Percentiles rank a stretch among this genome's conserved stretches.
Evolutionary conservation across 2,329 filamentous ascomycete genomes (phyloP).

Genomic region (Ascochyta clinopodiicola): DNA sequence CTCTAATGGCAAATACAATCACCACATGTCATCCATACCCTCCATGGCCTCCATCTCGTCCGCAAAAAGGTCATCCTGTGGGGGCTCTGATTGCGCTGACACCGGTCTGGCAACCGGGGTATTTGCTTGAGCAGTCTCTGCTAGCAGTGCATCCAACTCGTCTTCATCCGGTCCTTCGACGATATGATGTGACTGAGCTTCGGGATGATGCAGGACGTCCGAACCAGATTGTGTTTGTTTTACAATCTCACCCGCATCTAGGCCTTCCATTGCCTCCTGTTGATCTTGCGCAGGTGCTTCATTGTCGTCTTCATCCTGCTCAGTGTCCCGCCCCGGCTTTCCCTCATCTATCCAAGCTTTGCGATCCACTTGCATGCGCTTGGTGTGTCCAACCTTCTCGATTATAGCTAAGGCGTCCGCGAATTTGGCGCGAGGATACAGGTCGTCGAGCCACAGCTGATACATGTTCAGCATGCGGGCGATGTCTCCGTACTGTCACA

Average conservation of each 20-base stretch:
- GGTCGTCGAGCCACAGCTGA: slow-evolving; percentile 94
- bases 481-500: slow-evolving; percentile 77
- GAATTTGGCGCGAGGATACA: slow-evolving; percentile 95
- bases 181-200: slow-evolving; percentile 19
- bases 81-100: slow-evolving; percentile 13
- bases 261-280: slow-evolving; percentile 19
- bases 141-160: slow-evolving; percentile 62
- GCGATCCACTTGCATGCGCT: slow-evolving; percentile 74
- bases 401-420: slow-evolving; percentile 87
- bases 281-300: slow-evolving; percentile 2
- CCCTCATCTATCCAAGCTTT: slow-evolving; percentile 84
- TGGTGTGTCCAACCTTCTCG: slow-evolving; percentile 90
- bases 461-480: slow-evolving; percentile 85
- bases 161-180: slow-evolving; percentile 56
- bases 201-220: background rate
- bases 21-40: slow-evolving; percentile 48
- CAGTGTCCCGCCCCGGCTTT: slow-evolving; percentile 57
- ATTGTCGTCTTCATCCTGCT: slow-evolving; percentile 36
- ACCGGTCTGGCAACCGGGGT: slow-evolving; percentile 15
- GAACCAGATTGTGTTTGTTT: slow-evolving; percentile 1
- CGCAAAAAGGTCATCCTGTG: slow-evolving; percentile 45
- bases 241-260: slow-evolving; percentile 5
- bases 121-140: slow-evolving; percentile 49
- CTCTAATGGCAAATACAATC: background rate
- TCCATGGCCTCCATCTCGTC: slow-evolving; percentile 51